Evolutionary conservation across 164 flowering plant genomes (phyloP), one percentile per base, ranked within the genome.

Genomic region (Berberis vulgaris): DNA sequence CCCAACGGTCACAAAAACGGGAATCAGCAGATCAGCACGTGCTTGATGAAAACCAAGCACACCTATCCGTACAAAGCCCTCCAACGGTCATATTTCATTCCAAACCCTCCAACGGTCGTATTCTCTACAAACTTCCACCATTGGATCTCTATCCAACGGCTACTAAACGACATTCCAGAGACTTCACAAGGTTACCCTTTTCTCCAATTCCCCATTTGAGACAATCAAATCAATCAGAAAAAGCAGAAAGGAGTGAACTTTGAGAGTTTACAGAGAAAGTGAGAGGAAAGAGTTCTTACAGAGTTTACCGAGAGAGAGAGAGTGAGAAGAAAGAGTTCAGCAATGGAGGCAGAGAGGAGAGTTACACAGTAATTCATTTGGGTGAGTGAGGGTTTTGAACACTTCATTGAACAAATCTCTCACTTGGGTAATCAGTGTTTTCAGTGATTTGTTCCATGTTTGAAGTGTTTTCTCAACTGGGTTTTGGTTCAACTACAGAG

Each of bases 41-140:
- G 79, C 66, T n/a, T 11, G 57, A 52, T 12, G 49, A 57, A 69
- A 64, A 41, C 72, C 67, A 62, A 43, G 44, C 65, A 59, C 66
- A 5, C 46, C 10, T 44, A 12, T 71, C 78, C 79, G 73, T 75
- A 72, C 83, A 68, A 3, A 60, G 67, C 75, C 42, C 46, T 55
- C 66, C 57, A 71, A 71, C 74, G 74, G 74, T 71, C 66, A 63
- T 63, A 69, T 63, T 64, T 50, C 47, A 56, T 60, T 40, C 82
- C 45, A 41, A 63, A 40, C 54, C 64, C 58, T 43, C 69, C 84
- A 86, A 83, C 96, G 93, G 93, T 84, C 84, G 76, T 70, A 76
- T 82, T 81, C 68, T 72, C 72, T 76, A 73, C 76, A 62, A 74
- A 68, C 44, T 44, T 54, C 67, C 1, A 62, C 79, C 87, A 67